phyloP scores from a whole-genome alignment of 1,284 basidiomycete genomes.

The Cryptococcus floricola region DNA sequence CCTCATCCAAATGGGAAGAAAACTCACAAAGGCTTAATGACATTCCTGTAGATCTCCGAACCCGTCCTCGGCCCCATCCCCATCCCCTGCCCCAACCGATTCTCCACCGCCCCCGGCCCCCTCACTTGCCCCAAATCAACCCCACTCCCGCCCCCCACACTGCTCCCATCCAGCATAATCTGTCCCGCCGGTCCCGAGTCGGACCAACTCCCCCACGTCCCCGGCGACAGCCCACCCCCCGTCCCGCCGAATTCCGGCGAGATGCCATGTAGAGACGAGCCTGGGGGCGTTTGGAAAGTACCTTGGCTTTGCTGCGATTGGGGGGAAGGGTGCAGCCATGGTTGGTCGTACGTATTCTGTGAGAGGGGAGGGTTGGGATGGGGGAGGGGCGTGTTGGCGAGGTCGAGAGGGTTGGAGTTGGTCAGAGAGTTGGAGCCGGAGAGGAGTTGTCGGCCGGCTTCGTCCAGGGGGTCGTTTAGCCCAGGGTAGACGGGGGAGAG shows the following conservation, averaged over 20 bases:
- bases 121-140: not conserved
- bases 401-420: not conserved
- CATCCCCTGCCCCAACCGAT: not conserved
- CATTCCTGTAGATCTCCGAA: conserved; percentile 63
- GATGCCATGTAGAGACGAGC: no score
- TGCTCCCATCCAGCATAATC: conserved; percentile 4
- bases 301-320: not conserved
- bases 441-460: conserved; percentile 11
- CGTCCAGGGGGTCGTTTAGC: conserved; percentile 12
- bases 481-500: conserved; percentile 37
- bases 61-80: conserved; percentile 6
- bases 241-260: not conserved
- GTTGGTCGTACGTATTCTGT: conserved; percentile 6
- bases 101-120: not conserved
- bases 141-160: not conserved
- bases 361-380: not conserved
- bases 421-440: not conserved
- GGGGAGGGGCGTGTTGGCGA: conserved; percentile 2
- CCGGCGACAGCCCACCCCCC: conserved; percentile 1
- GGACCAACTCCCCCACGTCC: not conserved
- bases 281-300: no score
- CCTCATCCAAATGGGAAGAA: not conserved
- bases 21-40: conserved; percentile 66
- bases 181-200: not conserved
- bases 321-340: conserved; percentile 14